Percentiles rank a stretch among this genome's conserved stretches.
phyloP scores from a whole-genome alignment of 148 eudicot genomes.

The Talinum fruticosum region DNA sequence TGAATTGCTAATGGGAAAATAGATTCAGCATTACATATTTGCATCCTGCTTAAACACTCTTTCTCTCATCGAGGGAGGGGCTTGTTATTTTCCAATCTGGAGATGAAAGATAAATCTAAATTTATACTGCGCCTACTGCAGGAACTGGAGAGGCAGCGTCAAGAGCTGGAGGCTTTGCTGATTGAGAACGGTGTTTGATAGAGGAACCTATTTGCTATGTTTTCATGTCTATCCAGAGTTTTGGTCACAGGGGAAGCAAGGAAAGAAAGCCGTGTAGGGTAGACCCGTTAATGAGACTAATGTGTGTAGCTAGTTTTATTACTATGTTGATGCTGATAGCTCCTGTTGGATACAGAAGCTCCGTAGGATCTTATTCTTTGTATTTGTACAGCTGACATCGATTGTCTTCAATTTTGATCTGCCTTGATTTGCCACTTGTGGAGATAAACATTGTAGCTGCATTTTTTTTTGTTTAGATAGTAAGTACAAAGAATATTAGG shows the following conservation, averaged over 20 bases:
- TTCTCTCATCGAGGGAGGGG: too few relatives aligned
- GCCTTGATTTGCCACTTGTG: background rate
- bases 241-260: background rate
- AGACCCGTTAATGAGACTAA: background rate
- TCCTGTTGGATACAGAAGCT: background rate
- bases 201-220: background rate
- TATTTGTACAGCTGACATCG: background rate
- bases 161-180: conserved; percentile 79
- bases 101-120: background rate
- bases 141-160: conserved; percentile 69
- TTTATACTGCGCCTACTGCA: conserved; percentile 32
- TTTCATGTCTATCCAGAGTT: background rate
- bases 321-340: background rate
- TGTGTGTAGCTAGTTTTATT: background rate
- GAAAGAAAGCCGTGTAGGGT: background rate
- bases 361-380: background rate
- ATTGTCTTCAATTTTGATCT: background rate
- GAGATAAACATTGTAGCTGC: background rate
- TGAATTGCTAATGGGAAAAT: too few relatives aligned
- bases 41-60: background rate
- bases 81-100: background rate
- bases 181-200: conserved; percentile 38
- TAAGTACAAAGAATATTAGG: too few relatives aligned
- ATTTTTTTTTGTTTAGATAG: too few relatives aligned
- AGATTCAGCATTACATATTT: too few relatives aligned